phyloP scores from a whole-genome alignment of 805 yeast genomes.

The Metschnikowia santaceciliae region DNA sequence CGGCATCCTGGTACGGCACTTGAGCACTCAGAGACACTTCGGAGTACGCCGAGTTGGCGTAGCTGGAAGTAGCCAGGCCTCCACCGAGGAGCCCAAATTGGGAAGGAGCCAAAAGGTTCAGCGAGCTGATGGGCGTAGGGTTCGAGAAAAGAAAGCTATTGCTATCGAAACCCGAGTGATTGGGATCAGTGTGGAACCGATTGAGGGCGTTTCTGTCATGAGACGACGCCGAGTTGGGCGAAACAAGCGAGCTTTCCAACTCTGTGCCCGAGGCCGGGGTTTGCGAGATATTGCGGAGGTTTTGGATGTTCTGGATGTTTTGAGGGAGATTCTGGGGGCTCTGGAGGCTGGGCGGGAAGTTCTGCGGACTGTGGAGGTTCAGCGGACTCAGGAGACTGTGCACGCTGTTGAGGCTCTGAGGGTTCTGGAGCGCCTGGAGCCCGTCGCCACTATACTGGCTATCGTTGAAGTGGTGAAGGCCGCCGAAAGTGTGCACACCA shows the following conservation, averaged over 20 bases:
- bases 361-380: too few relatives aligned
- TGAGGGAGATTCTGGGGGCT: too few relatives aligned
- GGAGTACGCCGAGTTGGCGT: constrained; percentile 25
- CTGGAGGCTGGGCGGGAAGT: too few relatives aligned
- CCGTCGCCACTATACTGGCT: too few relatives aligned
- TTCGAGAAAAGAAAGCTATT: constrained; percentile 7
- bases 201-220: not conserved
- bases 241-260: not conserved
- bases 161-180: not conserved
- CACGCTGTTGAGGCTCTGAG: not conserved
- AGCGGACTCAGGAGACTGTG: too few relatives aligned
- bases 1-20: constrained; percentile 36
- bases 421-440: not conserved
- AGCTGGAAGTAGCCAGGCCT: constrained; percentile 10
- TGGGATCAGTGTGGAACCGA: not conserved
- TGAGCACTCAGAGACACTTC: constrained; percentile 36
- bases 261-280: not conserved
- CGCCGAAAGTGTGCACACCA: not conserved
- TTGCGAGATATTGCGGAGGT: not conserved
- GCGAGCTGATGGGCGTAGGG: constrained; percentile 13
- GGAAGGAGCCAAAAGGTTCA: constrained; percentile 19
- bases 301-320: not conserved
- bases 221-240: constrained; percentile 2
- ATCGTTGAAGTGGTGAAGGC: not conserved
- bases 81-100: constrained; percentile 8